Conservation (phyloP, 129 eudicot species). For the Tanacetum coccineum region DNA sequence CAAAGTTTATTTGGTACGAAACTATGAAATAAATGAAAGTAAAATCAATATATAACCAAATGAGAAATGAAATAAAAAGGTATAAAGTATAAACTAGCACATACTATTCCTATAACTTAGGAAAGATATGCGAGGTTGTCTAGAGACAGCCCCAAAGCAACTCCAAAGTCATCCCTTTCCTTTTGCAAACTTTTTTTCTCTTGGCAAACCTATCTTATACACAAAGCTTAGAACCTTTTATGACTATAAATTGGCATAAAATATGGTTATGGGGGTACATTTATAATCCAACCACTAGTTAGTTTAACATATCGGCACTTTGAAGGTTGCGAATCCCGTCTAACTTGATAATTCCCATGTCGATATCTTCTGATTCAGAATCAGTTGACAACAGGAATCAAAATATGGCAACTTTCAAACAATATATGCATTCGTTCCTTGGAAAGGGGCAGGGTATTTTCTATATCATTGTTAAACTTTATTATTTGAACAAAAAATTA, state of each 20-base stretch:
- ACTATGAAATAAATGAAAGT: background rate
- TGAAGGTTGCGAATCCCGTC: background rate
- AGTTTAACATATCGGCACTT: background rate
- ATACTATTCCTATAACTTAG: slow-evolving; percentile 10
- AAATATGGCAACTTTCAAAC: slow-evolving; percentile 37
- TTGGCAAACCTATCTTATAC: slow-evolving; percentile 34
- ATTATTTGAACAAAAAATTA: background rate
- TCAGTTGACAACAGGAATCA: slow-evolving; percentile 24
- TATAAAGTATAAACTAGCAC: background rate
- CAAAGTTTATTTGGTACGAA: background rate
- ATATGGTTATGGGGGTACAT: background rate
- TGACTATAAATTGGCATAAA: slow-evolving; percentile 16
- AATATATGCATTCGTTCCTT: slow-evolving; percentile 51
- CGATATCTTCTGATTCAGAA: slow-evolving; percentile 61
- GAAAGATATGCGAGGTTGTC: slow-evolving; percentile 5
- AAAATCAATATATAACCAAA: background rate
- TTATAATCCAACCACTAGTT: background rate
- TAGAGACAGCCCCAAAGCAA: slow-evolving; percentile 27
- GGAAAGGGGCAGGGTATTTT: slow-evolving; percentile 67
- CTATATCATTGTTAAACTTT: background rate
- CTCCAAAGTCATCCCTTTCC: slow-evolving; percentile 87
- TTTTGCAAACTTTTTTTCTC: slow-evolving; percentile 37
- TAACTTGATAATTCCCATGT: slow-evolving; percentile 38
- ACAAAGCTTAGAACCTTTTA: slow-evolving; percentile 45
- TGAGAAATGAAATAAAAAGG: background rate